phyloP scores from a whole-genome alignment of 1,284 basidiomycete species.

The Ustilago crameri region DNA sequence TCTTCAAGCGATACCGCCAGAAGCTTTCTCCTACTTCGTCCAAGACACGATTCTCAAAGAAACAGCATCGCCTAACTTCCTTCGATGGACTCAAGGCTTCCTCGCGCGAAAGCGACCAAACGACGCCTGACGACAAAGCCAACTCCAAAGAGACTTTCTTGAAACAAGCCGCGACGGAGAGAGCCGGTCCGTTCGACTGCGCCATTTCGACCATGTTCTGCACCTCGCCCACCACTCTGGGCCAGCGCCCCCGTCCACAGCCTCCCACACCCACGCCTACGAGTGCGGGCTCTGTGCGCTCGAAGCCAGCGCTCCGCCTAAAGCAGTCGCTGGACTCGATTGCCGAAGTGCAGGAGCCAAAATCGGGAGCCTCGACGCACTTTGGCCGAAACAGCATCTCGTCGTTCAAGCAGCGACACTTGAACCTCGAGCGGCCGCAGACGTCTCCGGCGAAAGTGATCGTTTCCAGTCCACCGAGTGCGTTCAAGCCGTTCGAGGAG shows the following conservation, averaged over 20 bases:
- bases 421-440: background rate
- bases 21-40: background rate
- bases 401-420: background rate
- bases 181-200: constrained; percentile 17
- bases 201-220: constrained; percentile 15
- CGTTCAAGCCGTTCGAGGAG: background rate
- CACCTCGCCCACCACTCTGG: background rate
- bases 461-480: background rate
- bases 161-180: background rate
- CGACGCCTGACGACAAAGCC: constrained; percentile 1
- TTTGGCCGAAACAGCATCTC: background rate
- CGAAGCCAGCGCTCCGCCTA: background rate
- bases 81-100: constrained; percentile 9
- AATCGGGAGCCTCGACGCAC: background rate
- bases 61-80: constrained; percentile 13
- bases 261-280: too few species aligned
- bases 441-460: background rate
- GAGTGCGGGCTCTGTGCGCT: too few species aligned
- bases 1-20: constrained; percentile 12
- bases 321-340: constrained; percentile 36
- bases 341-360: constrained; percentile 29
- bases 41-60: background rate
- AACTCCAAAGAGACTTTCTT: constrained; percentile 11
- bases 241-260: background rate
- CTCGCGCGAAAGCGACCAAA: background rate